These are phyloP conservation scores for Geranomyces michiganensis DNA, from an alignment of 192 early-diverging fungal species.

Conservation along the genomic window DNA sequence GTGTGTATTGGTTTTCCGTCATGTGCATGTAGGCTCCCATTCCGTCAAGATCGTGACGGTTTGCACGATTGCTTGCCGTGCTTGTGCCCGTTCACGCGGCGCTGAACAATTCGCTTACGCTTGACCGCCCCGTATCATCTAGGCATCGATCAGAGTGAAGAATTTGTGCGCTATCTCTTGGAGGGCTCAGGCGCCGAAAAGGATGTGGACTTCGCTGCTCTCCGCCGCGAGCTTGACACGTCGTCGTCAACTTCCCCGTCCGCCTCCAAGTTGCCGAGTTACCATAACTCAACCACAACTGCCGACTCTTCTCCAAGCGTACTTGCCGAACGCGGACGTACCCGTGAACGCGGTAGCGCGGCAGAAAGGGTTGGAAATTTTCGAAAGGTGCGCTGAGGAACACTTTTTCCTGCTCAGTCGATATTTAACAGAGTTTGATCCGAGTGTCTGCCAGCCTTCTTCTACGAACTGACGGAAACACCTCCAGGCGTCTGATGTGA, in stretches of 20 bases:
- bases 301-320: not conserved
- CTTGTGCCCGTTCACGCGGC: too few species aligned
- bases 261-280: not conserved
- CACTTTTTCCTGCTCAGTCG: not conserved
- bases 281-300: not conserved
- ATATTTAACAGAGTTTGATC: constrained; percentile 1
- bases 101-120: too few species aligned
- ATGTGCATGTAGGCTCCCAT: too few species aligned
- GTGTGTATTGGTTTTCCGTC: too few species aligned
- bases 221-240: constrained; percentile 40
- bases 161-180: constrained; percentile 44
- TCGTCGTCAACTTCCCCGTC: constrained; percentile 20
- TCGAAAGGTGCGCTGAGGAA: not conserved
- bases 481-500: too few species aligned
- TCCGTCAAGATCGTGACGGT: too few species aligned
- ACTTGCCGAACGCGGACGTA: too few species aligned
- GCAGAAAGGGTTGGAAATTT: not conserved
- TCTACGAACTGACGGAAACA: too few species aligned
- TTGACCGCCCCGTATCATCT: too few species aligned
- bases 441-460: not conserved
- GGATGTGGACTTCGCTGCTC: constrained; percentile 39
- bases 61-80: too few species aligned
- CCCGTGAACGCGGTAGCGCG: not conserved
- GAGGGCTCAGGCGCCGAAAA: constrained; percentile 49
- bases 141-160: constrained; percentile 26